Percentiles rank a stretch among this genome's conserved stretches.
phyloP scores from a whole-genome alignment of 129 eudicot genomes.

The Smallanthus sonchifolius region DNA sequence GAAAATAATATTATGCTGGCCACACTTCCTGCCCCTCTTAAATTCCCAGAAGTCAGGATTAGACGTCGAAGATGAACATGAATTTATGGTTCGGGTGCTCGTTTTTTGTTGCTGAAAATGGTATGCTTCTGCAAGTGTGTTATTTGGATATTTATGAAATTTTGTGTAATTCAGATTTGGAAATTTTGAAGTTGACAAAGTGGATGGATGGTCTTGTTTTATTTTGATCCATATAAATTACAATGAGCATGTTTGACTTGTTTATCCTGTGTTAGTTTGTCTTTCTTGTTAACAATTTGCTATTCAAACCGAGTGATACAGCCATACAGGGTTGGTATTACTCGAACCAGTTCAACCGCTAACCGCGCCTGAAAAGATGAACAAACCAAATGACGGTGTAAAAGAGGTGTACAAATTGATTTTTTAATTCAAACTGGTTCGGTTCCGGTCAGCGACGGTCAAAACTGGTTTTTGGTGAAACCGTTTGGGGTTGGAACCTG shows the following conservation, averaged over 20 bases:
- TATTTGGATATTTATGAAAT: neutral
- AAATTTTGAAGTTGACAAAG: neutral
- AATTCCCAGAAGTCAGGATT: slow-evolving; percentile 40
- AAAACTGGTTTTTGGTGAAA: too few species aligned
- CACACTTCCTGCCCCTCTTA: slow-evolving; percentile 64
- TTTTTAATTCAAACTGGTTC: too few species aligned
- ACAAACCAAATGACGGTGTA: too few species aligned
- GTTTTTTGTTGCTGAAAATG: neutral
- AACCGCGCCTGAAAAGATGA: too few species aligned
- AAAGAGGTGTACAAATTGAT: too few species aligned
- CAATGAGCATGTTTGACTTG: neutral
- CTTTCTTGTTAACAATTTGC: neutral
- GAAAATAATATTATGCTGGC: slow-evolving; percentile 38
- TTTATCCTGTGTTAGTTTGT: neutral
- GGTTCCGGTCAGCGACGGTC: too few species aligned
- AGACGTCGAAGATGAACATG: slow-evolving; percentile 42
- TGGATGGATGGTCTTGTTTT: neutral
- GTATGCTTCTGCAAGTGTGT: neutral
- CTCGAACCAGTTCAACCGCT: too few species aligned
- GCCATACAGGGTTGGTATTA: too few species aligned
- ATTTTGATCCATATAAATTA: neutral
- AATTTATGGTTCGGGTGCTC: neutral
- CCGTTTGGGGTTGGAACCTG: too few species aligned
- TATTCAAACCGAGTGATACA: neutral
- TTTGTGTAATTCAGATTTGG: neutral